Percentiles rank a stretch among this genome's conserved stretches.
Conservation (phyloP, 495 filamentous ascomycete genomes). For the Aspergillus bridgeri region DNA sequence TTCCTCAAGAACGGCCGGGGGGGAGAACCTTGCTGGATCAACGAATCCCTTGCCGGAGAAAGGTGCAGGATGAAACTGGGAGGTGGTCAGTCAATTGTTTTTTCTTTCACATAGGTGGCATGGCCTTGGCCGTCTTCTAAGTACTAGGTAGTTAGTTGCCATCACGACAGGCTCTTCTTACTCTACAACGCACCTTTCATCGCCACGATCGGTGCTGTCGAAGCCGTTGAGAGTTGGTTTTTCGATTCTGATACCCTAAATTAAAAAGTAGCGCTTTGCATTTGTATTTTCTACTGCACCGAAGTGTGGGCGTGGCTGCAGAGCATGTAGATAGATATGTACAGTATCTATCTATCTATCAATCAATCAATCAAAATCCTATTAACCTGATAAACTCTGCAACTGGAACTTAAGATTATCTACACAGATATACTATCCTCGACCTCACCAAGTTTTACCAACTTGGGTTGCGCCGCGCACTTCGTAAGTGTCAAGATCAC, state of each 20-base stretch:
- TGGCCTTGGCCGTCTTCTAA: background rate
- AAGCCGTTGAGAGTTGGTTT: background rate
- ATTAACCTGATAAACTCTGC: no score
- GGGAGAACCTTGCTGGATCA: background rate
- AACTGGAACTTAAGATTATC: no score
- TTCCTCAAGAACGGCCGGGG: background rate
- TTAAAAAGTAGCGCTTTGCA: background rate
- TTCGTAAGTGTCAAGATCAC: no score
- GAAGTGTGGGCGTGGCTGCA: no score
- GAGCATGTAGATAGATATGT: no score
- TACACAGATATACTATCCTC: no score
- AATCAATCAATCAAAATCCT: no score
- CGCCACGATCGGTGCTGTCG: background rate
- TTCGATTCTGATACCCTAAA: background rate
- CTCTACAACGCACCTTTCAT: background rate
- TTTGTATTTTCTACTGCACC: no score
- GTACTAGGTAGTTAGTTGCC: background rate
- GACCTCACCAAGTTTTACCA: no score
- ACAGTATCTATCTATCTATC: no score
- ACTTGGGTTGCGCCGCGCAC: no score
- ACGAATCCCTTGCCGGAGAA: background rate
- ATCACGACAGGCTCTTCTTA: background rate
- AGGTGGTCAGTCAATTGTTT: background rate
- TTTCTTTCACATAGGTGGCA: background rate
- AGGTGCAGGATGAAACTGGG: background rate